A percentile compares a stretch with the other conserved stretches of the same genome.
Conservation (phyloP, 495 filamentous ascomycete genomes). For the Penicillium malachiteum region DNA sequence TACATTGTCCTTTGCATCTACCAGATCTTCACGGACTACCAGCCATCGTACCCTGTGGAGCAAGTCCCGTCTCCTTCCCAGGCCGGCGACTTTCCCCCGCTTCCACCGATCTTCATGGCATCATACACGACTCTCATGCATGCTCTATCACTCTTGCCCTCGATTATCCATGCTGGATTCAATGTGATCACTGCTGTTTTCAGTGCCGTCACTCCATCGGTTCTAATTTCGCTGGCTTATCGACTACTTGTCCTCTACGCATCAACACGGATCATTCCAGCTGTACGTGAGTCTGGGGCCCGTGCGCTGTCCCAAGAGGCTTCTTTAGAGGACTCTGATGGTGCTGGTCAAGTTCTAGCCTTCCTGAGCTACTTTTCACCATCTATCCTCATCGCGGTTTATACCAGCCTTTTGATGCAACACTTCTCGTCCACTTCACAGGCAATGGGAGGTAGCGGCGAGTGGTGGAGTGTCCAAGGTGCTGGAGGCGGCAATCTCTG, state of each 20-base stretch:
- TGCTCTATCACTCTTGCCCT: slow-evolving; percentile 77
- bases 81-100: slow-evolving; percentile 81
- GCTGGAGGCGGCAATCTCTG: slow-evolving; percentile 80
- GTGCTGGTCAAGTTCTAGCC: slow-evolving; percentile 71
- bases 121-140: slow-evolving; percentile 90
- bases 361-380: slow-evolving; percentile 90
- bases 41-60: slow-evolving; percentile 65
- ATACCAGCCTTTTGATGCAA: slow-evolving; percentile 94
- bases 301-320: slow-evolving; percentile 79
- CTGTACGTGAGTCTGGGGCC: slow-evolving; percentile 81
- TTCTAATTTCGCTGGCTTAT: slow-evolving; percentile 90
- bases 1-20: slow-evolving; percentile 97
- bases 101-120: slow-evolving; percentile 98
- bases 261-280: slow-evolving; percentile 93
- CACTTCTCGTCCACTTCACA: slow-evolving; percentile 77
- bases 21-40: slow-evolving; percentile 98
- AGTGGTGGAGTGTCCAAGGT: slow-evolving; percentile 83
- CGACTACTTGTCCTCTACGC: slow-evolving; percentile 92
- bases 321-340: slow-evolving; percentile 79
- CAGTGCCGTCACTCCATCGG: slow-evolving; percentile 89
- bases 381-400: slow-evolving; percentile 87
- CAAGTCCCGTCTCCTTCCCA: slow-evolving; percentile 53
- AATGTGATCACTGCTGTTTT: slow-evolving; percentile 86
- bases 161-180: slow-evolving; percentile 78
- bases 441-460: slow-evolving; percentile 59